Evolutionary conservation across 2,329 filamentous ascomycete species (phyloP).

Genomic region (Trichoderma sp.): DNA sequence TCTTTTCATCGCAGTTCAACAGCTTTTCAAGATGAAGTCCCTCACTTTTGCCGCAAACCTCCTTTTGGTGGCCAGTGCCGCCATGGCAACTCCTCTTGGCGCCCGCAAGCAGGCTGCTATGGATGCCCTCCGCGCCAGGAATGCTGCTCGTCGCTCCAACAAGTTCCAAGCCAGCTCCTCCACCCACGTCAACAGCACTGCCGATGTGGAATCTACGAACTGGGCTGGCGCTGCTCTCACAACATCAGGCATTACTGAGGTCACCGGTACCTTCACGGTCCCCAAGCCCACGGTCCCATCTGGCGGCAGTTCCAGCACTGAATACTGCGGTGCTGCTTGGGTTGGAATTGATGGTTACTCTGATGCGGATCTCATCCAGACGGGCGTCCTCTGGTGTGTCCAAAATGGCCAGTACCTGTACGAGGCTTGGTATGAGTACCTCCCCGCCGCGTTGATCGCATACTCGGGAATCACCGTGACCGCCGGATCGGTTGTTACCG

Average conservation of each 20-base stretch:
- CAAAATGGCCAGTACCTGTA: not conserved
- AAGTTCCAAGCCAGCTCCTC: not conserved
- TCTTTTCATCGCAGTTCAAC: not conserved
- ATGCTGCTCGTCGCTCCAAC: not conserved
- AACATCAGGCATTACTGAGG: constrained; percentile 1
- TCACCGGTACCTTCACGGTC: constrained; percentile 5
- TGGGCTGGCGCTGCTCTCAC: constrained; percentile 6
- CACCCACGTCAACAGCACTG: not conserved
- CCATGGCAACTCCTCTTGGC: not conserved
- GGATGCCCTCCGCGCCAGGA: constrained; percentile 8
- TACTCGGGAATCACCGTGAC: not conserved
- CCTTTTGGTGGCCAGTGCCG: not conserved
- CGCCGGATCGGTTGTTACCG: constrained; percentile 15
- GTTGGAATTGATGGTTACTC: constrained; percentile 13
- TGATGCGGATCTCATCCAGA: constrained; percentile 14
- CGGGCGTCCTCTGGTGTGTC: constrained; percentile 10
- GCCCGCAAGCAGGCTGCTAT: constrained; percentile 12
- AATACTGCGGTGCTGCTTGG: constrained; percentile 11
- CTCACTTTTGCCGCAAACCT: not conserved
- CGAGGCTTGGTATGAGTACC: constrained; percentile 17
- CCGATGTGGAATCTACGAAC: not conserved
- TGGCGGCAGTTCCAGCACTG: not conserved
- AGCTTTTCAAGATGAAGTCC: constrained; percentile 12
- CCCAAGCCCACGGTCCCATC: constrained; percentile 4
- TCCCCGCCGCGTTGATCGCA: not conserved